Evolutionary conservation across 1,284 basidiomycete genomes (phyloP).

Genomic region (Heterobasidion occidentale): DNA sequence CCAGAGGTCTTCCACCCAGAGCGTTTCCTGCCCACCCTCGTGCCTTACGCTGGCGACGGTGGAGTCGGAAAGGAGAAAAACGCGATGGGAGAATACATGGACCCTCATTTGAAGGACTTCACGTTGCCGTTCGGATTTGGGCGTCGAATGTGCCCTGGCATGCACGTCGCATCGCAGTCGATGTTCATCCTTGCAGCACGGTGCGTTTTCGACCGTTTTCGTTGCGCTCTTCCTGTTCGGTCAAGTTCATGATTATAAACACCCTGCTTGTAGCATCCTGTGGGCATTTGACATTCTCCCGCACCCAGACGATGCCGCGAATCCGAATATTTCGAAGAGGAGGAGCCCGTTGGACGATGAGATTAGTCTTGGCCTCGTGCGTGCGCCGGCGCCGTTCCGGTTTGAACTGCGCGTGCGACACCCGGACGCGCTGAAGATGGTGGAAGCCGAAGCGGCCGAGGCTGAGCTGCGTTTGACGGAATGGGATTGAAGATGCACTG

Average conservation of each 20-base stretch:
- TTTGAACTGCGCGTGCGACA: conserved; percentile 4
- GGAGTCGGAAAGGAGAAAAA: not conserved
- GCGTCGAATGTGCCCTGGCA: conserved; percentile 16
- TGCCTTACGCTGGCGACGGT: not conserved
- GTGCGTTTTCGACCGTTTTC: not conserved
- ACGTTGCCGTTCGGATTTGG: conserved; percentile 13
- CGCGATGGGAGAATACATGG: not conserved
- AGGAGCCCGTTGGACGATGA: not conserved
- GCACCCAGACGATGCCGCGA: not conserved
- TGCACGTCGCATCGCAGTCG: conserved; percentile 15
- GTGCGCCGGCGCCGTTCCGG: conserved; percentile 6
- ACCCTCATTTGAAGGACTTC: conserved; percentile 9
- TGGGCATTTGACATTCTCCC: conserved; percentile 12
- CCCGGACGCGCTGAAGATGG: conserved; percentile 5
- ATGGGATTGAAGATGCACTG: conserved; percentile 8
- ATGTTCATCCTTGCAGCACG: conserved; percentile 13
- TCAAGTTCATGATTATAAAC: not conserved
- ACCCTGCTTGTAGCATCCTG: conserved; percentile 2
- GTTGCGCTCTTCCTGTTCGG: not conserved
- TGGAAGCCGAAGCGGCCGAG: conserved; percentile 10
- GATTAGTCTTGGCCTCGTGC: conserved; percentile 3
- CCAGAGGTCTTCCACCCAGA: conserved; percentile 14
- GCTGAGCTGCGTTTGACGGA: conserved; percentile 11
- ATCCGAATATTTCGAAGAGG: not conserved
- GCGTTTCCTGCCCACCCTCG: conserved; percentile 8